Evolutionary conservation across 345 rosid species (phyloP), one percentile per base, ranked within the genome.

Genomic region (Ailanthus altissimus): DNA sequence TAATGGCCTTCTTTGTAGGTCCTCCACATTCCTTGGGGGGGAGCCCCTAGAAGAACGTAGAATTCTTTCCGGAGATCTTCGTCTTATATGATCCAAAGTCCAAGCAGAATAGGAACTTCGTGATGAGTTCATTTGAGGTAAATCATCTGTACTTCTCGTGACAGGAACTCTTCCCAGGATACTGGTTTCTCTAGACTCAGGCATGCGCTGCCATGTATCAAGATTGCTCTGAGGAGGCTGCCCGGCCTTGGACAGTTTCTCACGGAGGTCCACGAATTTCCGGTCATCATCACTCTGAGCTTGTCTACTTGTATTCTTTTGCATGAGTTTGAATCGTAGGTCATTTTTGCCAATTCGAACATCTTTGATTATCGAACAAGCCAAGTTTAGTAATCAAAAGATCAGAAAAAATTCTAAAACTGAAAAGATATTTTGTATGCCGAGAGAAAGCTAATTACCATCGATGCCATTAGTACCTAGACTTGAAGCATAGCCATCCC

Each of bases 321-420:
- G 91, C 88, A 92, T 57, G 80, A 96, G 92, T 80, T 93, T 93
- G 74, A 81, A 78, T 36, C 99, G 92, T 25, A 96, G 97, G 83
- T 96, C 99, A 80, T 85, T 86, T 84, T 81, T 86, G 76, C 89
- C 88, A 65, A 96, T 79, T 80, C 64, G 88, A 79, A 72, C 75
- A 86, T 87, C 98, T 96, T 85, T 65, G 73, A 71, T 77, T 70
- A 78, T 36, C 67, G 84, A 83, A 85, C 58, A 78, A 45, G 74
- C 57, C 65, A 62, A 56, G 70, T 78, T 88, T 76, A 90, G 86
- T 79, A 81, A 84, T 78, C 71, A 69, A 38, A 66, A 77, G 82
- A 80, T 42, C 45, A 66, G 81, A 60, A 78, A 70, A 68, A 75
- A 49, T 6, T 12, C 56, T 74, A 83, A 65, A 74, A 75, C 68